phyloP scores from a whole-genome alignment of 2,329 filamentous ascomycete genomes.

The Dothiorella sarmentorum region DNA sequence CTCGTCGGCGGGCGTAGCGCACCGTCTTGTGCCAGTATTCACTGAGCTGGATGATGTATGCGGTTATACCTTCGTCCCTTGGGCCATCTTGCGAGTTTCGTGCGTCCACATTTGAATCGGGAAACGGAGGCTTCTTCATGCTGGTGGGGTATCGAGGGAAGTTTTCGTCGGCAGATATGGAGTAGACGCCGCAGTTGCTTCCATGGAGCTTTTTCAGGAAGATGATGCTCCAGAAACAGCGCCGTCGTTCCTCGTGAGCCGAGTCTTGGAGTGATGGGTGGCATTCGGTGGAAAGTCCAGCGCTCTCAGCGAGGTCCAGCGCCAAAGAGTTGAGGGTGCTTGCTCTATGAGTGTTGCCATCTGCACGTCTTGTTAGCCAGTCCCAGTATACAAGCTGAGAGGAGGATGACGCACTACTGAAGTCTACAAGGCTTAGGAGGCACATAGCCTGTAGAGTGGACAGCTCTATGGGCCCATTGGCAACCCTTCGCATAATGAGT shows the following conservation, averaged over 20 bases:
- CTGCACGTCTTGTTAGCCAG: constrained; percentile 26
- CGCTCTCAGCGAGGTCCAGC: constrained; percentile 45
- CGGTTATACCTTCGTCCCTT: constrained; percentile 41
- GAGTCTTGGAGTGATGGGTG: constrained; percentile 19
- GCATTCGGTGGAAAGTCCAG: constrained; percentile 41
- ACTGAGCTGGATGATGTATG: constrained; percentile 46
- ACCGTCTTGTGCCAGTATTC: constrained; percentile 49
- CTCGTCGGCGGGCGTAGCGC: constrained; percentile 46
- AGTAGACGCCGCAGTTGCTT: constrained; percentile 27
- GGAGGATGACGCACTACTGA: constrained; percentile 34
- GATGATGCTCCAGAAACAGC: constrained; percentile 35
- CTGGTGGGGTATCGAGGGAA: constrained; percentile 42
- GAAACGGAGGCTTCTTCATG: constrained; percentile 28
- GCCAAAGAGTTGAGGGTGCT: constrained; percentile 45
- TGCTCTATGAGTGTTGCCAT: constrained; percentile 45
- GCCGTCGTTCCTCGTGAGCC: constrained; percentile 29
- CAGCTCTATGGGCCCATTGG: constrained; percentile 40
- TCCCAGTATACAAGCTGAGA: neutral
- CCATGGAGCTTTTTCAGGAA: constrained; percentile 32
- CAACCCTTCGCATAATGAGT: constrained; percentile 39
- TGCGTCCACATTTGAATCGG: constrained; percentile 24
- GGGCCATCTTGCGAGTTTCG: constrained; percentile 18
- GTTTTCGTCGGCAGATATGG: constrained; percentile 32
- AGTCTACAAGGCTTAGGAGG: constrained; percentile 41
- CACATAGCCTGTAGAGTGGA: constrained; percentile 44